These are phyloP conservation scores for Suillus clintonianus DNA, from an alignment of 768 basidiomycete species.

Conservation along the genomic window DNA sequence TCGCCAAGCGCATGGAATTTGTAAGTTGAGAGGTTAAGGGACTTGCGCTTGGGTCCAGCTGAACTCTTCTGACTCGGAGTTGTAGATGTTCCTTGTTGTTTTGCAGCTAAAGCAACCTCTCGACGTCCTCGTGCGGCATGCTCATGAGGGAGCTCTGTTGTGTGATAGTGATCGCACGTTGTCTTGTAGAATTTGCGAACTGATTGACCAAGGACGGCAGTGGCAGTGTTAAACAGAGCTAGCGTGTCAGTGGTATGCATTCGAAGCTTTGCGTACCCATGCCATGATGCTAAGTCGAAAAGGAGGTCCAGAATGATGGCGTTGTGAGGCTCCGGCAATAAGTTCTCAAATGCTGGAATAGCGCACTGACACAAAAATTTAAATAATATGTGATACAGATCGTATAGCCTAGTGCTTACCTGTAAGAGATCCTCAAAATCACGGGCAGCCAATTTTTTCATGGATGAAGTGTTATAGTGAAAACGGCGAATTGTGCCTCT, in stretches of 20 bases:
- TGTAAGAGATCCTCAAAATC: slow-evolving; percentile 42
- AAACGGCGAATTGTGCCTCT: slow-evolving; percentile 30
- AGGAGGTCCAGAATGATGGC: slow-evolving; percentile 21
- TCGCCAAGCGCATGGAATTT: slow-evolving; percentile 15
- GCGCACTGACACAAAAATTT: slow-evolving; percentile 26
- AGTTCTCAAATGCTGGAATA: slow-evolving; percentile 39
- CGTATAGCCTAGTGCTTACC: slow-evolving; percentile 12
- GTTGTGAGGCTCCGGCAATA: slow-evolving; percentile 30
- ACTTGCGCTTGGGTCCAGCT: not conserved
- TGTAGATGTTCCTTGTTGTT: not conserved
- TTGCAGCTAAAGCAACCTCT: not conserved
- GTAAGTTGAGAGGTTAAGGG: slow-evolving; percentile 12
- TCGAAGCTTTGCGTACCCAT: slow-evolving; percentile 36
- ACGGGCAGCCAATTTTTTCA: slow-evolving; percentile 37
- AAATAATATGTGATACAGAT: not conserved
- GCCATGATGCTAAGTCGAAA: slow-evolving; percentile 35
- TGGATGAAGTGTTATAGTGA: slow-evolving; percentile 28
- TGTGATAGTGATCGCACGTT: slow-evolving; percentile 26
- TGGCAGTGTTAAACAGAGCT: slow-evolving; percentile 21
- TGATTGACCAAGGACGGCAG: slow-evolving; percentile 18
- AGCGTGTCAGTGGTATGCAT: slow-evolving; percentile 28
- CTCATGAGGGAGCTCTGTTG: slow-evolving; percentile 32
- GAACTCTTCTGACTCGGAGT: not conserved
- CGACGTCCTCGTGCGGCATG: slow-evolving; percentile 22
- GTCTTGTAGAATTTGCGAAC: slow-evolving; percentile 24